Base-by-base conservation (phyloP, 331 rosid genomes). In the Ulmus americana region DNA sequence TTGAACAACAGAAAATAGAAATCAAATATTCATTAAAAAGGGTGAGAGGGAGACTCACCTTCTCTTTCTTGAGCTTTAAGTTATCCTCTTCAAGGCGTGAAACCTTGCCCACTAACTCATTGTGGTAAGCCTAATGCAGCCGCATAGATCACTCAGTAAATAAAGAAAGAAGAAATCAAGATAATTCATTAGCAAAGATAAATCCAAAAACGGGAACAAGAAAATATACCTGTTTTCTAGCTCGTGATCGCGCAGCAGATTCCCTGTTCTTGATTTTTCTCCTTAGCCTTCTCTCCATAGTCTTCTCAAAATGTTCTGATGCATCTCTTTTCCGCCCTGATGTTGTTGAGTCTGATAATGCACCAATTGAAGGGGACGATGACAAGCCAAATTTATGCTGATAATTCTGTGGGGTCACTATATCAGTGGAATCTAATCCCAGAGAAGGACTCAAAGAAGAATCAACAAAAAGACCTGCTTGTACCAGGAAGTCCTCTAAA, bases 241-340 rank as follows among this genome's bases (percentile, higher is more conserved):
- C 96, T 14, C 96, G 84, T 55, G 96, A 89, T 0, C 95, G 91
- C 0, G 95, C 96, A 12, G 90, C 96, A 45, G 96, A 89, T 76
- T 89, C 96, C 80, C 96, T 79, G 65, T 89, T 89, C 87, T 86
- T 89, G 72, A 89, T 89, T 72, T 86, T 89, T 74, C 96, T 89
- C 74, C 65, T 89, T 71, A 84, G 69, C 79, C 95, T 86, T 74
- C 96, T 85, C 35, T 89, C 96, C 14, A 86, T 40, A 45, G 82
- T 69, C 77, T 71, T 86, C 83, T 89, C 91, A 15, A 65, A 71
- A 3, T 79, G 75, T 70, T 86, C 95, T 4, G 89, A 72, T 10
- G 70, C 71, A 70, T 81, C 85, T 82, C 95, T 82, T 75, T 81
- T 84, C 43, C 78, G 73, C 46, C 85, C 85, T 0, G 79, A 83